phyloP scores from a whole-genome alignment of 2,329 filamentous ascomycete species.

The Sphaerulina populicola region DNA sequence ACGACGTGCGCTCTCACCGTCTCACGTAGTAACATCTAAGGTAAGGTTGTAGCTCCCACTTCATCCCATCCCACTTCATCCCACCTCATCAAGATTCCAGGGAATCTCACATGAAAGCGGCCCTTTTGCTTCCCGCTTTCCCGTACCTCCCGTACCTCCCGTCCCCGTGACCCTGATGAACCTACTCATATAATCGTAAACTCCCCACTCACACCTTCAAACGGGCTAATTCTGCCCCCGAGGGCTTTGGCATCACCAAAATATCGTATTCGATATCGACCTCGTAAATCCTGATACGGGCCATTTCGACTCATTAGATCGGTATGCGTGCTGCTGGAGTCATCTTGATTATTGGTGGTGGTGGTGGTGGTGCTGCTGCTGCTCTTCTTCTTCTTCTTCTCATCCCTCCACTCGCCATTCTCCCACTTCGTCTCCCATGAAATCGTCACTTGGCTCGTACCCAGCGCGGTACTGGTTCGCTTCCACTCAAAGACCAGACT shows the following conservation, averaged over 20 bases:
- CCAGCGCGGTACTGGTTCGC: constrained; percentile 59
- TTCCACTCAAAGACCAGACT: constrained; percentile 72
- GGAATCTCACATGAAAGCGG: too few relatives aligned
- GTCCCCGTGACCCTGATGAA: too few relatives aligned
- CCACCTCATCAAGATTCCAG: too few relatives aligned
- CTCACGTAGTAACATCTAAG: too few relatives aligned
- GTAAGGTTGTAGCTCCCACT: too few relatives aligned
- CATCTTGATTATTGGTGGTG: too few relatives aligned
- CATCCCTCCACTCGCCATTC: constrained; percentile 31
- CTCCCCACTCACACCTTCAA: constrained; percentile 57
- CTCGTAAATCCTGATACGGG: constrained; percentile 34
- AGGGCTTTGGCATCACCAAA: constrained; percentile 72
- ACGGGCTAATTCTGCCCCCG: constrained; percentile 54
- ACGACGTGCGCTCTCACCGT: too few relatives aligned
- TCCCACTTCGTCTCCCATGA: constrained; percentile 65
- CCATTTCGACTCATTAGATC: constrained; percentile 28
- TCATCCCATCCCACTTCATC: too few relatives aligned
- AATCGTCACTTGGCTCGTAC: constrained; percentile 68
- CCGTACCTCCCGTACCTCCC: too few relatives aligned
- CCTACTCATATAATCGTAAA: constrained; percentile 43
- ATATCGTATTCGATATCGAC: constrained; percentile 72
- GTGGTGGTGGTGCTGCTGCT: too few relatives aligned
- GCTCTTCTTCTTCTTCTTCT: not conserved
- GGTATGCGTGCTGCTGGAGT: not conserved
- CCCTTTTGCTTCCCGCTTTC: too few relatives aligned